A percentile compares a stretch with the other conserved stretches of the same genome.
Conservation (phyloP, 2,329 filamentous ascomycete genomes). For the Aspergillus thermomutatus region DNA sequence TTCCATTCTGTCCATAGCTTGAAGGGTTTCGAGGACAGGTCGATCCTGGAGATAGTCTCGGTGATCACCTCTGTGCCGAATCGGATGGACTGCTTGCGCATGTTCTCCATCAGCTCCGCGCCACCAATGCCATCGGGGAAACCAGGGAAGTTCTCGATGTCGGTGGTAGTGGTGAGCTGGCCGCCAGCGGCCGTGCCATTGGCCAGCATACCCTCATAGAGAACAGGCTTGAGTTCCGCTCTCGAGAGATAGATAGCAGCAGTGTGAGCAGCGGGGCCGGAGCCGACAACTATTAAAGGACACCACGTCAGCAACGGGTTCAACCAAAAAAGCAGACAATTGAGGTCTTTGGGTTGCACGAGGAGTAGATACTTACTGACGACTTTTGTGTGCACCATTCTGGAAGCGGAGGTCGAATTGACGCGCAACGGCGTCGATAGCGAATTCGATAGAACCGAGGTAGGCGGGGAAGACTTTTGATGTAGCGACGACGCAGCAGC, state of each 20-base stretch:
- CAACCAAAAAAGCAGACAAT: slow-evolving; percentile 12
- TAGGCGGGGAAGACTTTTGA: slow-evolving; percentile 51
- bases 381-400: slow-evolving; percentile 88
- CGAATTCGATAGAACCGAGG: slow-evolving; percentile 32
- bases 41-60: slow-evolving; percentile 86
- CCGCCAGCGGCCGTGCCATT: slow-evolving; percentile 95
- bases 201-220: slow-evolving; percentile 97
- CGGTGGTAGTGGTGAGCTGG: slow-evolving; percentile 96
- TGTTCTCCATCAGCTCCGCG: slow-evolving; percentile 86
- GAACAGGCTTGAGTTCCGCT: slow-evolving; percentile 88
- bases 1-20: slow-evolving; percentile 89
- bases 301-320: slow-evolving; percentile 16
- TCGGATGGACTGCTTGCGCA: slow-evolving; percentile 84
- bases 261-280: slow-evolving; percentile 94
- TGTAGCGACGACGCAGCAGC: slow-evolving; percentile 68
- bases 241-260: slow-evolving; percentile 94
- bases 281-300: slow-evolving; percentile 67
- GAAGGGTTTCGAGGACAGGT: slow-evolving; percentile 81
- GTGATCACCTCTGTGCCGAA: slow-evolving; percentile 92
- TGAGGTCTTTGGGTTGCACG: background rate
- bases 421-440: slow-evolving; percentile 40
- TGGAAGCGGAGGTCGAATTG: slow-evolving; percentile 36
- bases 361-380: slow-evolving; percentile 62
- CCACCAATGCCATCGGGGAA: slow-evolving; percentile 90
- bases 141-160: slow-evolving; percentile 96